A percentile compares a stretch with the other conserved stretches of the same genome.
Evolutionary conservation across 805 yeast genomes (phyloP).

Genomic region (Tanozyma kutaoensis): DNA sequence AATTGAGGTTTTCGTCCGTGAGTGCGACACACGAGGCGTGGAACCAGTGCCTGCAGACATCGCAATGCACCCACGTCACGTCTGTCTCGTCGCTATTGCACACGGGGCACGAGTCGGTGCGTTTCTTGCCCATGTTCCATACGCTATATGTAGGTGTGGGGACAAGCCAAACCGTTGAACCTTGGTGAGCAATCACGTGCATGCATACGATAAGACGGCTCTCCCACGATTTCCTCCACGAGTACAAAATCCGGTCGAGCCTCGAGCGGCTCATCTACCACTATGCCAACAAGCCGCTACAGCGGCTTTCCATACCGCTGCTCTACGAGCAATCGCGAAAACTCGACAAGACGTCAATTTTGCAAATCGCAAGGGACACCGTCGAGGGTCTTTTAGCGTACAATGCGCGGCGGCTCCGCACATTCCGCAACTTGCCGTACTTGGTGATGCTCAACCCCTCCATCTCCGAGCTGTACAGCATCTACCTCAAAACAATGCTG

Average conservation of each 20-base stretch:
- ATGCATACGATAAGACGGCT: no score
- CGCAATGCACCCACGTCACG: constrained; percentile 43
- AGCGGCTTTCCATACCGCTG: constrained; percentile 38
- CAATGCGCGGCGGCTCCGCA: constrained; percentile 59
- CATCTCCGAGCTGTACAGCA: constrained; percentile 61
- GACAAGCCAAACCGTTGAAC: no score
- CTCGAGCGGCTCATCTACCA: constrained; percentile 46
- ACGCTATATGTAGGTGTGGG: no score
- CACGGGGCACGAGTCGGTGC: no score
- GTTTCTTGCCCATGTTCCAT: no score
- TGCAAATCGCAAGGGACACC: constrained; percentile 40
- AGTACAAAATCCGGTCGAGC: constrained; percentile 44
- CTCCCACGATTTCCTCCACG: constrained; percentile 40
- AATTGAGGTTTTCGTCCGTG: constrained; percentile 13
- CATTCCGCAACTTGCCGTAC: constrained; percentile 68
- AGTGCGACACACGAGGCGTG: constrained; percentile 33
- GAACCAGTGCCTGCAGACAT: constrained; percentile 38
- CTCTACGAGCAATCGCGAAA: constrained; percentile 28
- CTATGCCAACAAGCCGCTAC: constrained; percentile 38
- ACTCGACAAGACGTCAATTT: constrained; percentile 22
- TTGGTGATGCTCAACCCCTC: constrained; percentile 79
- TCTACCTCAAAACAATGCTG: constrained; percentile 58
- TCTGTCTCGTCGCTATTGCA: no score
- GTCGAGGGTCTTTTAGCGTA: constrained; percentile 41
- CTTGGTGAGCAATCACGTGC: no score